Conservation (phyloP, 1,284 basidiomycete species). For the Phellopilus nigrolimitatus region DNA sequence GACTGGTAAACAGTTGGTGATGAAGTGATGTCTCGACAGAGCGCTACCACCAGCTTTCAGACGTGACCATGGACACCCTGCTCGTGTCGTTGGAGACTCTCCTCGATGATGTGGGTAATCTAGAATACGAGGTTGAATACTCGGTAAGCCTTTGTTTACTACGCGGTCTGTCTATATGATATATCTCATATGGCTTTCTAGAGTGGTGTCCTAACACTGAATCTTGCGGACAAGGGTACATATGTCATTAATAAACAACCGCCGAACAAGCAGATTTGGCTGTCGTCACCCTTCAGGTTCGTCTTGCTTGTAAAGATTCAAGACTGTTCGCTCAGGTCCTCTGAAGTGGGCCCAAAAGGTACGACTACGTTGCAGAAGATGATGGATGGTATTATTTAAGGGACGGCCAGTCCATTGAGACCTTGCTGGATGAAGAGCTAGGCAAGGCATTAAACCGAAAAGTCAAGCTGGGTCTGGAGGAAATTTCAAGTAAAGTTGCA, state of each 20-base stretch:
- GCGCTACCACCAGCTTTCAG: slow-evolving; percentile 76
- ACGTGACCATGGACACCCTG: slow-evolving; percentile 78
- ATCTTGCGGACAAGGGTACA: slow-evolving; percentile 81
- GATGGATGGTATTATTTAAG: slow-evolving; percentile 78
- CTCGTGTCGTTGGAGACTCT: slow-evolving; percentile 78
- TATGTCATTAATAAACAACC: slow-evolving; percentile 99
- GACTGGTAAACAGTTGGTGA: slow-evolving; percentile 6
- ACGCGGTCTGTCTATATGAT: slow-evolving; percentile 4
- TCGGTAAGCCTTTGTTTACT: slow-evolving; percentile 52
- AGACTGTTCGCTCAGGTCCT: background rate
- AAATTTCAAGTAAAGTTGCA: slow-evolving; percentile 29
- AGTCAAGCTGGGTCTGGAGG: slow-evolving; percentile 30
- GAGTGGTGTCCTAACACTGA: slow-evolving; percentile 89
- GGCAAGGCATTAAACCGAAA: slow-evolving; percentile 33
- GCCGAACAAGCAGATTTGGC: slow-evolving; percentile 98
- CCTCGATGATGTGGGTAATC: slow-evolving; percentile 56
- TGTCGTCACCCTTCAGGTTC: slow-evolving; percentile 84
- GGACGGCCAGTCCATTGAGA: slow-evolving; percentile 57
- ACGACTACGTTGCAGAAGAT: slow-evolving; percentile 59
- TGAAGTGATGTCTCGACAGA: slow-evolving; percentile 46
- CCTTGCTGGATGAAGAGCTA: slow-evolving; percentile 68
- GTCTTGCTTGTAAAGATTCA: slow-evolving; percentile 18
- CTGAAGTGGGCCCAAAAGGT: slow-evolving; percentile 81
- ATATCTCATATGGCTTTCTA: slow-evolving; percentile 29
- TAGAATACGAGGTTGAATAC: slow-evolving; percentile 88